Percentiles rank a stretch among this genome's conserved stretches.
Conservation (phyloP, 148 eudicot species). For the Rhododendron kiyosumense region DNA sequence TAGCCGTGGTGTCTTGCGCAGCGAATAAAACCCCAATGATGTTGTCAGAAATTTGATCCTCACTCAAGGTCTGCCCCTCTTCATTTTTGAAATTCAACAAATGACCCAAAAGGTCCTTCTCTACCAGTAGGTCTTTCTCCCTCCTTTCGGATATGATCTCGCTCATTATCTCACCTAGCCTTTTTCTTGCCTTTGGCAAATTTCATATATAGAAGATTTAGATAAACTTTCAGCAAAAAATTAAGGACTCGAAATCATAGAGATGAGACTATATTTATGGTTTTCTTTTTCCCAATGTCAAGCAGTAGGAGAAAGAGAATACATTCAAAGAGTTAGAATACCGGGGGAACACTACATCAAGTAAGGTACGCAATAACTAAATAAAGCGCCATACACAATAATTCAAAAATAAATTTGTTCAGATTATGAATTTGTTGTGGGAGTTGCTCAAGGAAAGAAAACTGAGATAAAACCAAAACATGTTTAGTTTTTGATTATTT, state of each 20-base stretch:
- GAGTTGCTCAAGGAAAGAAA: background rate
- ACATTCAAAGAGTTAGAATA: background rate
- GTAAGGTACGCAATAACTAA: background rate
- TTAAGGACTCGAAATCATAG: background rate
- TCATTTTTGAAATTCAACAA: slow-evolving; percentile 58
- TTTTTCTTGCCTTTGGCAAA: slow-evolving; percentile 55
- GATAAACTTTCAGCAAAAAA: background rate
- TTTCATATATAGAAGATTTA: background rate
- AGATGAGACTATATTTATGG: background rate
- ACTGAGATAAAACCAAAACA: background rate
- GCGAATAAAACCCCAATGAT: slow-evolving; percentile 84
- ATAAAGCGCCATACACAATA: background rate
- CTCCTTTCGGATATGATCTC: slow-evolving; percentile 60
- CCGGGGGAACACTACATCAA: no score
- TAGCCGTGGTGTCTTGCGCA: slow-evolving; percentile 92
- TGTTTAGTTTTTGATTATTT: no score
- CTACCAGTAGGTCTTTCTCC: slow-evolving; percentile 39
- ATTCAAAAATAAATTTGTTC: background rate
- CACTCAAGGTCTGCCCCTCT: slow-evolving; percentile 44
- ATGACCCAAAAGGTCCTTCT: slow-evolving; percentile 51
- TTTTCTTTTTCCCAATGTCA: background rate
- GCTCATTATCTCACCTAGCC: slow-evolving; percentile 37
- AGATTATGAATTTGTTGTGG: background rate
- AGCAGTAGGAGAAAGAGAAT: background rate
- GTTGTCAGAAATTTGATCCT: slow-evolving; percentile 67